phyloP scores from a whole-genome alignment of 1,284 basidiomycete genomes.

The Chalciporus piperatoides region DNA sequence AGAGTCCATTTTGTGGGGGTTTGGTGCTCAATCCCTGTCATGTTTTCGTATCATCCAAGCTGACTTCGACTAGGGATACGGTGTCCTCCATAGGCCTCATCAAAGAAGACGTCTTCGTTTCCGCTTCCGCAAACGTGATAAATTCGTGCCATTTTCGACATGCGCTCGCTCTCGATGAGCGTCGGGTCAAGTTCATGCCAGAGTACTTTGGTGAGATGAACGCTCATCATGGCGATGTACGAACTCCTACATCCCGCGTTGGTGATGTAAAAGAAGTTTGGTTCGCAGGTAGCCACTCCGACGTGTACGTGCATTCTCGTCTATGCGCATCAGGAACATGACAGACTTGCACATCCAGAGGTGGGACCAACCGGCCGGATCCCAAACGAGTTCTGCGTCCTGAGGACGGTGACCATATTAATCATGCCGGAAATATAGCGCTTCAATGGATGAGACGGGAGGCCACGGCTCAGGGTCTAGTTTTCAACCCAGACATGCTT shows the following conservation, averaged over 20 bases:
- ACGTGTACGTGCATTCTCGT: conserved; percentile 8
- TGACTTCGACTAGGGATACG: conserved; percentile 35
- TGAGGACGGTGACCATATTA: neutral
- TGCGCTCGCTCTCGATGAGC: conserved; percentile 39
- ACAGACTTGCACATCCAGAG: neutral
- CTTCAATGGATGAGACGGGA: conserved; percentile 18
- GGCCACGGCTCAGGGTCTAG: conserved; percentile 1
- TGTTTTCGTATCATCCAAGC: neutral
- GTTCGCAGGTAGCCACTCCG: conserved; percentile 15
- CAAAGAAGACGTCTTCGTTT: conserved; percentile 17
- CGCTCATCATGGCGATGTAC: conserved; percentile 22
- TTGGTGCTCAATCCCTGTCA: conserved; percentile 15
- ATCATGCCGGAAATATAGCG: conserved; percentile 18
- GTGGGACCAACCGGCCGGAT: neutral
- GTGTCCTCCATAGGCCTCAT: conserved; percentile 34
- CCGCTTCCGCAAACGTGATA: conserved; percentile 7
- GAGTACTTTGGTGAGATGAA: conserved; percentile 31
- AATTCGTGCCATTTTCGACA: conserved; percentile 36
- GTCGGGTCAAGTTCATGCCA: conserved; percentile 37
- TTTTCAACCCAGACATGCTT: neutral
- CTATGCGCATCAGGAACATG: neutral
- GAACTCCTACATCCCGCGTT: neutral
- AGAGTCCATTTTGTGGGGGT: conserved; percentile 37
- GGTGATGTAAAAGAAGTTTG: conserved; percentile 21
- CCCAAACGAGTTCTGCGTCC: neutral